Evolutionary conservation across 768 basidiomycete species (phyloP).

Genomic region (Mycena venus): DNA sequence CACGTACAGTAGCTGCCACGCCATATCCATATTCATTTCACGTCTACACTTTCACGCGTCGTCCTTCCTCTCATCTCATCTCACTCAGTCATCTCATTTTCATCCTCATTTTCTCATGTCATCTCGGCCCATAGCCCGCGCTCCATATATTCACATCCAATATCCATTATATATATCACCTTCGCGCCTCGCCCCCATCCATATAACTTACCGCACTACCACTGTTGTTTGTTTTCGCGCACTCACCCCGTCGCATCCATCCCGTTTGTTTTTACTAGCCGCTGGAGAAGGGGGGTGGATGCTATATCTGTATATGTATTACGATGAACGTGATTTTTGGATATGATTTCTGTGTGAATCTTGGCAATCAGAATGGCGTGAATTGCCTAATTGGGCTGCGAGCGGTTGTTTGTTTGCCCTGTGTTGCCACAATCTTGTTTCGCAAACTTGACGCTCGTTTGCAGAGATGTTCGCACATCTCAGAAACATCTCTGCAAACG

Average conservation of each 20-base stretch:
- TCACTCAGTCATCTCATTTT: conserved; percentile 2
- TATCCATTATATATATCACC: conserved; percentile 7
- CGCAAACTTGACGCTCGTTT: neutral
- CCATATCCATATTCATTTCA: conserved; percentile 5
- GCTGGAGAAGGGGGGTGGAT: conserved; percentile 10
- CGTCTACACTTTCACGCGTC: neutral
- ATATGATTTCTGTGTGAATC: neutral
- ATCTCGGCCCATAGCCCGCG: neutral
- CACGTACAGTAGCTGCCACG: conserved; percentile 12
- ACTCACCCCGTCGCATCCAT: neutral
- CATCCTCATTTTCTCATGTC: conserved; percentile 2
- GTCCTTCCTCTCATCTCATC: neutral
- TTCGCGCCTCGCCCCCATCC: neutral
- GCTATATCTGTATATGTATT: conserved; percentile 25
- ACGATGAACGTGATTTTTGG: conserved; percentile 23
- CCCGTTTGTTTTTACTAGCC: conserved; percentile 26
- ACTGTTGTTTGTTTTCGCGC: neutral
- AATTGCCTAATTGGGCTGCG: conserved; percentile 25
- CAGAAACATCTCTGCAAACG: neutral
- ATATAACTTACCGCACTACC: conserved; percentile 6
- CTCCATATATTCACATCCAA: neutral
- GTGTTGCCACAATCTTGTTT: neutral
- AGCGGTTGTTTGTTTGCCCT: conserved; percentile 31
- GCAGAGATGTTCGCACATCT: neutral
- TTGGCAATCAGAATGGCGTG: neutral